These are phyloP conservation scores for Trichoderma gracile DNA, from an alignment of 2,329 filamentous ascomycete genomes.

Conservation along the genomic window DNA sequence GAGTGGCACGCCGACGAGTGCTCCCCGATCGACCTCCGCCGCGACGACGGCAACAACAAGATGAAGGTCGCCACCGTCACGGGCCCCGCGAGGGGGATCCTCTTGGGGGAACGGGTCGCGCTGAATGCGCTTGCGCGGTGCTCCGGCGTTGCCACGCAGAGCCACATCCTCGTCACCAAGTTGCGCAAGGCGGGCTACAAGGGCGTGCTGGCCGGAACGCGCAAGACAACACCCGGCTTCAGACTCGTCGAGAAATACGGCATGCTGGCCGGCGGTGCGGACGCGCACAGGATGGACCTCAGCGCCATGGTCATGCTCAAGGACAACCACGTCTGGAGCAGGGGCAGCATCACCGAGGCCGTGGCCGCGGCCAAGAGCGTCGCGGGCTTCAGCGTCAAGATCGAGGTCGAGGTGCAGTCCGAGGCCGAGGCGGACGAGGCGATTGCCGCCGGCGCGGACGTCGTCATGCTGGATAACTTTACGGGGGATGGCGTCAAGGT, in stretches of 20 bases:
- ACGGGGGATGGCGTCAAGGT: conserved; percentile 72
- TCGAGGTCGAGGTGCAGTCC: conserved; percentile 93
- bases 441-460: conserved; percentile 84
- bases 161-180: conserved; percentile 54
- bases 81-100: conserved; percentile 75
- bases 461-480: conserved; percentile 98
- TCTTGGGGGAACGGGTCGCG: conserved; percentile 91
- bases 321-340: conserved; percentile 97
- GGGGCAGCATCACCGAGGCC: conserved; percentile 80
- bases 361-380: conserved; percentile 80
- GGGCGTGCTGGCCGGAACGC: conserved; percentile 86
- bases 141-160: conserved; percentile 82
- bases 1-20: conserved; percentile 86
- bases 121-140: conserved; percentile 89
- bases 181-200: conserved; percentile 69
- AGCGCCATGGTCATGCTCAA: conserved; percentile 98
- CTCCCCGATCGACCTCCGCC: conserved; percentile 58
- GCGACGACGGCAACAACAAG: conserved; percentile 45
- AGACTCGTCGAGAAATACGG: conserved; percentile 96
- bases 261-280: conserved; percentile 90
- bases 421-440: conserved; percentile 89
- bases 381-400: conserved; percentile 87
- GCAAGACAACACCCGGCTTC: conserved; percentile 97
- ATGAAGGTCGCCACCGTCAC: conserved; percentile 74
- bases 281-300: conserved; percentile 88